Percentiles rank a stretch among this genome's conserved stretches.
Evolutionary conservation across 106 monocot species (phyloP).

Genomic region (Dioscorea dumetorum): DNA sequence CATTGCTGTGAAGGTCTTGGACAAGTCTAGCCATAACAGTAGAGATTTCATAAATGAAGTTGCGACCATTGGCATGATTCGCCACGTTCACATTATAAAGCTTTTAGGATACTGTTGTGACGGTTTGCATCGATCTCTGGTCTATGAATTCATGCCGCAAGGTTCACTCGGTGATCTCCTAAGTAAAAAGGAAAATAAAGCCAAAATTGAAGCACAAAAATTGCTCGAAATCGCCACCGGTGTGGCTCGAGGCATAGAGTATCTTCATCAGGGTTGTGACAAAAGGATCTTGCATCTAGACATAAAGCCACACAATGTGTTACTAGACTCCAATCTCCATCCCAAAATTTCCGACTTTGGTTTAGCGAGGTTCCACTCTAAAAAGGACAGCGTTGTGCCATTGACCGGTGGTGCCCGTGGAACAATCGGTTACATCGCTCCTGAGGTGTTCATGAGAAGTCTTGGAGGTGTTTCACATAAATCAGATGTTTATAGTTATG

Average conservation of each 20-base stretch:
- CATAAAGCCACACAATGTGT: constrained; percentile 18
- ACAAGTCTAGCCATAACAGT: constrained; percentile 5
- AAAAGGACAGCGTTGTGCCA: constrained; percentile 7
- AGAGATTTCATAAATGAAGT: constrained; percentile 11
- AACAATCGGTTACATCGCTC: constrained; percentile 17
- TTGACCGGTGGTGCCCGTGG: constrained; percentile 15
- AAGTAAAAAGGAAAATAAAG: neutral
- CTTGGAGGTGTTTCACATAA: constrained; percentile 20
- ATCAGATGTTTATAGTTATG: constrained; percentile 21
- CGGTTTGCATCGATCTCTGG: constrained; percentile 2
- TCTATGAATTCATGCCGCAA: constrained; percentile 14
- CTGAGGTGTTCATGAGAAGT: constrained; percentile 11
- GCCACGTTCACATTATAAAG: constrained; percentile 9
- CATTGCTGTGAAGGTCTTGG: constrained; percentile 8
- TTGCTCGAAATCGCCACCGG: constrained; percentile 8
- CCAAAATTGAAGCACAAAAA: neutral
- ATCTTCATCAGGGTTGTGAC: constrained; percentile 20
- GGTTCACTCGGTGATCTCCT: constrained; percentile 5
- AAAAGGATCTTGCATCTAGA: constrained; percentile 18
- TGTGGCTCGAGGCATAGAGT: constrained; percentile 10
- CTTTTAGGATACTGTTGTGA: constrained; percentile 16
- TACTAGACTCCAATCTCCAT: constrained; percentile 4
- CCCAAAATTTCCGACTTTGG: constrained; percentile 24
- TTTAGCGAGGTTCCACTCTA: constrained; percentile 11
- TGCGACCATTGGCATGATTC: constrained; percentile 11